Evolutionary conservation across 1,139 yeast species (phyloP).

Genomic region (Yamadazyma aaseri): DNA sequence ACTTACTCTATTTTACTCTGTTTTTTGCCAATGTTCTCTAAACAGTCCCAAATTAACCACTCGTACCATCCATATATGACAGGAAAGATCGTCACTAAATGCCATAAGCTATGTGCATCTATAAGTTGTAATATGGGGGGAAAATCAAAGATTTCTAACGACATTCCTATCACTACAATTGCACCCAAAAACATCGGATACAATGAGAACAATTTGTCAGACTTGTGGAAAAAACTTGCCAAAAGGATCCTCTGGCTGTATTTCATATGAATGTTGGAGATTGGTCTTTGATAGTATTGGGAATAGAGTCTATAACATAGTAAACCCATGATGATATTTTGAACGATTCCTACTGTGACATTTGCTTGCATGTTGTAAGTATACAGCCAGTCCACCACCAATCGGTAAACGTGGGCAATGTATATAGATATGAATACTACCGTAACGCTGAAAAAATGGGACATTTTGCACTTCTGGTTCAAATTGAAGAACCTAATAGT

Average conservation of each 20-base stretch:
- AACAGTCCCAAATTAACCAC: conserved; percentile 47
- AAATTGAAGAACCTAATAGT: conserved; percentile 42
- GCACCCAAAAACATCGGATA: conserved; percentile 47
- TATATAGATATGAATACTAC: conserved; percentile 50
- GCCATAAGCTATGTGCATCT: conserved; percentile 97
- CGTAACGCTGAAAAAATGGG: conserved; percentile 37
- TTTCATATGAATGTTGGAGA: conserved; percentile 23
- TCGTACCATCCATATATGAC: conserved; percentile 46
- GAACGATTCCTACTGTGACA: conserved; percentile 71
- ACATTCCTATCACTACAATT: conserved; percentile 69
- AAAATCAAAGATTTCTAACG: conserved; percentile 85
- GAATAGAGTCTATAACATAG: conserved; percentile 35
- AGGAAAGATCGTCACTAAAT: conserved; percentile 72
- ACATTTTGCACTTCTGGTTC: background rate
- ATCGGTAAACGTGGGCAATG: conserved; percentile 60
- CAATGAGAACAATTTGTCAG: conserved; percentile 41
- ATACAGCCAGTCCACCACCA: conserved; percentile 80
- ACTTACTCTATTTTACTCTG: conserved; percentile 19
- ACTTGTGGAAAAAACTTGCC: conserved; percentile 34
- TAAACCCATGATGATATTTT: conserved; percentile 43
- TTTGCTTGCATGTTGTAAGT: conserved; percentile 94
- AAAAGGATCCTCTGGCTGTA: conserved; percentile 27
- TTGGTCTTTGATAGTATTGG: conserved; percentile 25
- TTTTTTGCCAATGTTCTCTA: conserved; percentile 43
- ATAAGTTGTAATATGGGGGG: conserved; percentile 67